Evolutionary conservation across 106 monocot genomes (phyloP).

Genomic region (Dendrobium officinale): DNA sequence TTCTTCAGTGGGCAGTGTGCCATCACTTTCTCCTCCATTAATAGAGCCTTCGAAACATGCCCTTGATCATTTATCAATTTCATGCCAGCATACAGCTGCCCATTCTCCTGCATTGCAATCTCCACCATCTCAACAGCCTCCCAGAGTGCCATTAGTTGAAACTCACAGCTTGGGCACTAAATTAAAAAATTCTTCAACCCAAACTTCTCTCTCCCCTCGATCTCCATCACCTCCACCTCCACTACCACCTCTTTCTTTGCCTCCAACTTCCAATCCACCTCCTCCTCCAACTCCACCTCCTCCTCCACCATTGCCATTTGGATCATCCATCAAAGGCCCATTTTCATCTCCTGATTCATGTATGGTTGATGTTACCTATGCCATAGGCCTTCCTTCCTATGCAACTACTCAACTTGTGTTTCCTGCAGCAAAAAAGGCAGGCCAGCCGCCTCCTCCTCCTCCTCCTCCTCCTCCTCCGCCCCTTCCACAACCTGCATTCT

Average conservation of each 20-base stretch:
- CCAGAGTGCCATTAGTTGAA: too few species aligned
- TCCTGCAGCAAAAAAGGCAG: not conserved
- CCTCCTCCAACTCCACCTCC: slow-evolving; percentile 9
- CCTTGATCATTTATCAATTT: slow-evolving; percentile 8
- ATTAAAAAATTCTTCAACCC: too few species aligned
- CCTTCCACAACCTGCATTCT: not conserved
- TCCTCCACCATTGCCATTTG: slow-evolving; percentile 7
- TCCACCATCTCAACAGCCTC: too few species aligned
- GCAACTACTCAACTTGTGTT: not conserved
- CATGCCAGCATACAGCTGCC: not conserved
- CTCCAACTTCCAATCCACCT: too few species aligned
- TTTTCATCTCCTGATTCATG: not conserved
- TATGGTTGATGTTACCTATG: not conserved
- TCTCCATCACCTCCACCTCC: too few species aligned
- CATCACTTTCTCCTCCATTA: not conserved
- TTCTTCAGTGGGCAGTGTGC: not conserved
- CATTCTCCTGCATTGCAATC: not conserved
- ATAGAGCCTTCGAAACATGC: not conserved
- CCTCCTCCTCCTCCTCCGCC: not conserved
- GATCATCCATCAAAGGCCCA: not conserved
- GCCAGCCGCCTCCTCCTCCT: not conserved
- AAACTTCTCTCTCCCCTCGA: too few species aligned
- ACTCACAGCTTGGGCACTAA: too few species aligned
- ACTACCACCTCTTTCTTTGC: too few species aligned
- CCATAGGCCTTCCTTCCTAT: not conserved